Base-by-base conservation (phyloP, 2,329 filamentous ascomycete genomes). In the Fusarium avenaceum region DNA sequence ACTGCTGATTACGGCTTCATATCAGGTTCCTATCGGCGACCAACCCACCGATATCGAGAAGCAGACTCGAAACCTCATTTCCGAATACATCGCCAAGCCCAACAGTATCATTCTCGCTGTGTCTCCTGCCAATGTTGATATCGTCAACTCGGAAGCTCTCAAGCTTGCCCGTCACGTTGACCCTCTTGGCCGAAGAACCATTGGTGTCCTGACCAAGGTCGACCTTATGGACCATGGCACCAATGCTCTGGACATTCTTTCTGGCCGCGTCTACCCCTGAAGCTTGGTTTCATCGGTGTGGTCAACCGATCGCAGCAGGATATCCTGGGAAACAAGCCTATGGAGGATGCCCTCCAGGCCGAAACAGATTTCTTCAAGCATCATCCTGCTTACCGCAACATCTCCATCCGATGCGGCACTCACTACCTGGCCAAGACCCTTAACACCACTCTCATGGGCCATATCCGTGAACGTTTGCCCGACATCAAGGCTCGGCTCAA, bases 191-290 rank as follows among this genome's bases (percentile, higher is more conserved):
- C 90, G 93, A 79, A 89, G 96, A 78, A 99, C 96, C 20, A 98
- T 99, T 76, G 96, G 96, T 75, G 95, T 99, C 58, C 86, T 99
- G 63, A 98, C 96, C 63, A 99, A 99, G 82, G 85, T 99, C 69
- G 96, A 99, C 78, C 84, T 99, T 59, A 99, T 99, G 96, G 96
- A 99, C 76, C 95, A 99, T 76, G 96, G 96, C 67, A 99, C 96
- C 58, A 98, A 99, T 76, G 96, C 96, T 17, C 86, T 99, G 72
- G 96, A 99, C 76, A 99, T 99, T 72, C 86, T 99, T n/a, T 96
- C 95, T 8, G 96, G 96, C 5, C 90, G 96, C 26, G 96, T 99
- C 4, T 99, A 99, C 79, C 96, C 10, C 80, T 99, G 73, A 99
- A 98, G 81, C 87, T 99, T 67, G 96, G 96, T 28, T 99, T 98